These are phyloP conservation scores for Chalciporus pseudorubinellus DNA, from an alignment of 768 basidiomycete genomes.

Conservation along the genomic window DNA sequence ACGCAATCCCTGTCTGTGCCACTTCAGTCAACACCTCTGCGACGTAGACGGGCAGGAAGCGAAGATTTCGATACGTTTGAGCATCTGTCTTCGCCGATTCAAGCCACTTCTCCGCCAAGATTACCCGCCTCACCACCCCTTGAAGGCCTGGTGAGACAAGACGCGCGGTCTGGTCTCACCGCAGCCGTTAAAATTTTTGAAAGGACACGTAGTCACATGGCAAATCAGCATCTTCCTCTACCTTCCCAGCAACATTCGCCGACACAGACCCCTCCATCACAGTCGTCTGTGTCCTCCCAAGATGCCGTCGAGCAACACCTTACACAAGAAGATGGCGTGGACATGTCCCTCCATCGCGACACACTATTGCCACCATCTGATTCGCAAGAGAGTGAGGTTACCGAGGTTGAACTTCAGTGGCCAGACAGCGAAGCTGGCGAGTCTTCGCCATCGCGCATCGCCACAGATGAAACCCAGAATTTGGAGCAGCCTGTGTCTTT, in stretches of 20 bases:
- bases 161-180: slow-evolving; percentile 3
- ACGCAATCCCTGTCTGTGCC: background rate
- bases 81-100: slow-evolving; percentile 23
- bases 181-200: slow-evolving; percentile 23
- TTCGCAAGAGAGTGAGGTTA: slow-evolving; percentile 7
- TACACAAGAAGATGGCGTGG: slow-evolving; percentile 38
- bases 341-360: slow-evolving; percentile 2
- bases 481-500: background rate
- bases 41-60: background rate
- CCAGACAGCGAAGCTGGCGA: slow-evolving; percentile 23
- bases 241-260: slow-evolving; percentile 7
- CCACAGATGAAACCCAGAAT: background rate
- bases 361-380: background rate
- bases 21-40: background rate
- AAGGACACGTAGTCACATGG: slow-evolving; percentile 4
- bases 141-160: slow-evolving; percentile 14
- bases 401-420: slow-evolving; percentile 26
- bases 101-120: slow-evolving; percentile 7
- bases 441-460: background rate
- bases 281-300: slow-evolving; percentile 37
- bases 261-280: slow-evolving; percentile 14
- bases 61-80: slow-evolving; percentile 16
- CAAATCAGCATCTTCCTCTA: background rate
- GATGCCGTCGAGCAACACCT: slow-evolving; percentile 48
- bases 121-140: slow-evolving; percentile 21